These are phyloP conservation scores for Blepharisma japonicum DNA, from an alignment of 73 alveolate species.

Conservation along the genomic window DNA sequence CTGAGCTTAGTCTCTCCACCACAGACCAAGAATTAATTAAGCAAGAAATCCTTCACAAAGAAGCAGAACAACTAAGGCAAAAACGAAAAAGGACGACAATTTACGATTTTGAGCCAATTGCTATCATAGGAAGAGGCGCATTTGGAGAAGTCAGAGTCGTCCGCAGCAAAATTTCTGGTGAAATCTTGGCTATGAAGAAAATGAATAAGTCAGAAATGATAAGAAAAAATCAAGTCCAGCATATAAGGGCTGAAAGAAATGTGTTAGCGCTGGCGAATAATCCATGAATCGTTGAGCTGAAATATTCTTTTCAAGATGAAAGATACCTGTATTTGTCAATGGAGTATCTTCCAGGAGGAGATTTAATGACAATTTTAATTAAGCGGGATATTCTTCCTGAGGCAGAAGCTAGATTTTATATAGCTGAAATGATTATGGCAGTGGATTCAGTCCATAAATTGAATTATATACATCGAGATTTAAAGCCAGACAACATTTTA, in stretches of 20 bases:
- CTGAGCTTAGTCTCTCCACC: constrained; percentile 43
- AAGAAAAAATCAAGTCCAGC: constrained; percentile 52
- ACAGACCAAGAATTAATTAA: constrained; percentile 51
- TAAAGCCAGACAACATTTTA: constrained; percentile 80
- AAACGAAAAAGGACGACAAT: no score
- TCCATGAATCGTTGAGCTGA: constrained; percentile 49
- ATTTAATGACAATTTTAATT: constrained; percentile 75
- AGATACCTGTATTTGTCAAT: constrained; percentile 50
- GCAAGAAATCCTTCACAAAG: constrained; percentile 51
- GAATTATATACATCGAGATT: constrained; percentile 81
- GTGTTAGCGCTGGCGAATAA: constrained; percentile 55
- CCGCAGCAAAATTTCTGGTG: constrained; percentile 40
- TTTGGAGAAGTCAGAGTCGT: constrained; percentile 80
- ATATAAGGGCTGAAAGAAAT: constrained; percentile 75
- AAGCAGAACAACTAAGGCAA: constrained; percentile 26
- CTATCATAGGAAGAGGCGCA: constrained; percentile 85
- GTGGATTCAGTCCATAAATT: constrained; percentile 82
- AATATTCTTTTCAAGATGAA: constrained; percentile 49
- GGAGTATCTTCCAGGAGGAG: constrained; percentile 59
- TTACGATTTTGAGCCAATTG: constrained; percentile 57
- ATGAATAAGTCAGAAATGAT: constrained; percentile 70
- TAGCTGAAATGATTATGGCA: constrained; percentile 80
- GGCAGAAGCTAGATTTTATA: constrained; percentile 76
- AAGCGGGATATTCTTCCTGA: constrained; percentile 80
- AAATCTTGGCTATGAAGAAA: constrained; percentile 55